phyloP scores from a whole-genome alignment of 116 monocot genomes.

The Dioscorea cayenensis region DNA sequence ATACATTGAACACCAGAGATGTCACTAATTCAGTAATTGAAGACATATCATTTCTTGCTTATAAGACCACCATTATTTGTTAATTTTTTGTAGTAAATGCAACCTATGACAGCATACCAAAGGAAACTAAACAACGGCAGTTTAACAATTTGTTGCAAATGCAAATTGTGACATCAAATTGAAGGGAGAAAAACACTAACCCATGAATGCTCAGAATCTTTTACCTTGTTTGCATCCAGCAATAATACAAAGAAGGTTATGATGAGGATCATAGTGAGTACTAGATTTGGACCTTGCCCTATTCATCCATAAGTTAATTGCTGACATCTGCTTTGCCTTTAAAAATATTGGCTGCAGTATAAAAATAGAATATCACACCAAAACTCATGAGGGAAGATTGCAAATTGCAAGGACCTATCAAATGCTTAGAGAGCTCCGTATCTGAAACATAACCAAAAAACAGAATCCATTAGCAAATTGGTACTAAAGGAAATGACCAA shows the following conservation, averaged over 20 bases:
- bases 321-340: conserved; percentile 30
- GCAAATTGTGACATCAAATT: too few relatives aligned
- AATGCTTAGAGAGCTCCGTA: neutral
- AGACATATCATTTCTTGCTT: too few relatives aligned
- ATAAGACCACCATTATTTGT: too few relatives aligned
- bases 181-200: neutral
- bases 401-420: neutral
- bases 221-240: conserved; percentile 72
- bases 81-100: too few relatives aligned
- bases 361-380: conserved; percentile 12
- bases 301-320: conserved; percentile 98
- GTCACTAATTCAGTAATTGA: too few relatives aligned
- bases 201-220: neutral
- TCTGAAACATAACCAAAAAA: conserved; percentile 5
- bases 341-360: conserved; percentile 61
- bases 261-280: conserved; percentile 90
- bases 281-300: conserved; percentile 67
- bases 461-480: conserved; percentile 3
- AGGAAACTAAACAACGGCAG: too few relatives aligned
- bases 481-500: neutral
- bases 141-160: too few relatives aligned
- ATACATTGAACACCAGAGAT: too few relatives aligned
- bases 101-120: too few relatives aligned
- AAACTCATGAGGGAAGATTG: neutral
- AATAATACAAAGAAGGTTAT: conserved; percentile 83